Base-by-base conservation (phyloP, 768 basidiomycete species). In the Lactifluus volemus region DNA sequence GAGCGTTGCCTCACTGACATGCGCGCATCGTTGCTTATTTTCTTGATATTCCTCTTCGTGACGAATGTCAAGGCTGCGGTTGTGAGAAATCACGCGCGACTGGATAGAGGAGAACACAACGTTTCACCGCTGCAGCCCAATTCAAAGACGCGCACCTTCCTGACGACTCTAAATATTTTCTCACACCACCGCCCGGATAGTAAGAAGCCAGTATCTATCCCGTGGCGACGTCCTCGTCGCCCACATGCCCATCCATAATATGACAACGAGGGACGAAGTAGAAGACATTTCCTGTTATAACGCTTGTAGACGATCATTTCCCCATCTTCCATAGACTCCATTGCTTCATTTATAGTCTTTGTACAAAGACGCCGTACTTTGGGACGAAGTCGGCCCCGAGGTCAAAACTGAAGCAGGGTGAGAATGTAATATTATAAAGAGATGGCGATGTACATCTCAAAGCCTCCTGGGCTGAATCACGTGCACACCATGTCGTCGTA, bases 231-330 rank as follows among this genome's bases (percentile, higher is more conserved):
- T 39, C 36, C 36, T 12, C 53, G 44, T 52, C 59, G 63, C 30
- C 59, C 51, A 47, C 63, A 36, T 11, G 52, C 32, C 14, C 60
- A 63, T 47, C 61, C 58, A 25, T 63, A 55, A n/a, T 21, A 34
- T 29, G 15, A 19, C 47, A 56, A 25, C 53, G 8, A 29, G 11
- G n/a, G 39, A 39, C 42, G 29, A 25, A 25, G 5, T 25, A 7
- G 50, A 36, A 34, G 6, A 36, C 21, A 21, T 12, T 45, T 34
- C 32, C 32, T 34, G 32, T 34, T 32, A 32, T 32, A 7, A 32
- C 32, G 32, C 32, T 32, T 34, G 32, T 34, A 34, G 32, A 34
- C 32, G 32, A 34, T 9, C 9, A 34, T 34, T 34, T 34, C 32
- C 32, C 32, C 6, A 9, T 3, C 9, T 34, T 34, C 9, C 32